Conservation (phyloP, 2,329 filamentous ascomycete genomes). For the Aspergillus ustus region DNA sequence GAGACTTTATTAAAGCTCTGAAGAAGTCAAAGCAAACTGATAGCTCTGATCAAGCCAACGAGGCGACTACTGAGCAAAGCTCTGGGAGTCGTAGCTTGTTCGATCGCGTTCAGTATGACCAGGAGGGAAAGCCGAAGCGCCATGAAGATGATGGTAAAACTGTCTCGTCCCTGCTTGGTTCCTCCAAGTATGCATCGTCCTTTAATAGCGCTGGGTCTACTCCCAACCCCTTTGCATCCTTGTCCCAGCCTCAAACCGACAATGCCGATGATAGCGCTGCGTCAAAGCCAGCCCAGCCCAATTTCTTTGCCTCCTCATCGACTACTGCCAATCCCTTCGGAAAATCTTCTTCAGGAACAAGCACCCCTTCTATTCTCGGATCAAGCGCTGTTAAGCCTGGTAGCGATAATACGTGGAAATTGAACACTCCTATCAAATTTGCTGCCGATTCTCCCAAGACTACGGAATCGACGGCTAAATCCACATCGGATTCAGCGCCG, state of each 20-base stretch:
- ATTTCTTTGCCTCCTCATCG: conserved; percentile 24
- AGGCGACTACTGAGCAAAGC: conserved; percentile 22
- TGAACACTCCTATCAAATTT: conserved; percentile 54
- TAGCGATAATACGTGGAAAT: conserved; percentile 54
- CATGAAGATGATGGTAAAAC: conserved; percentile 24
- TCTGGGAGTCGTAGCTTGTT: conserved; percentile 41
- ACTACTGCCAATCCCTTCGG: conserved; percentile 35
- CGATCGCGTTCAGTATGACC: conserved; percentile 36
- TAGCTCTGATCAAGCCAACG: conserved; percentile 6
- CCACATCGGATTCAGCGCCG: conserved; percentile 29
- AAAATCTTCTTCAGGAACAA: conserved; percentile 23
- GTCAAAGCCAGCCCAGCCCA: conserved; percentile 23
- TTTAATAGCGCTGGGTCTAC: conserved; percentile 32
- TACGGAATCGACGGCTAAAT: conserved; percentile 32
- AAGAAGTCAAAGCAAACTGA: conserved; percentile 29
- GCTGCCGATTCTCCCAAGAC: conserved; percentile 34
- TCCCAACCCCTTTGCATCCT: conserved; percentile 27
- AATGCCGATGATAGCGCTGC: conserved; percentile 17
- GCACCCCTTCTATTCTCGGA: conserved; percentile 25
- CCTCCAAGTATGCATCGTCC: conserved; percentile 32
- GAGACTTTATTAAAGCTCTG: conserved; percentile 27
- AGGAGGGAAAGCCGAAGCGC: conserved; percentile 32
- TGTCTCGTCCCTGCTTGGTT: conserved; percentile 29
- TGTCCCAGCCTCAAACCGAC: conserved; percentile 17
- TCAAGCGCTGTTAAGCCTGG: conserved; percentile 19